These are phyloP conservation scores for Stipa capillata DNA, from an alignment of 176 grass and related monocot genomes.

Conservation along the genomic window DNA sequence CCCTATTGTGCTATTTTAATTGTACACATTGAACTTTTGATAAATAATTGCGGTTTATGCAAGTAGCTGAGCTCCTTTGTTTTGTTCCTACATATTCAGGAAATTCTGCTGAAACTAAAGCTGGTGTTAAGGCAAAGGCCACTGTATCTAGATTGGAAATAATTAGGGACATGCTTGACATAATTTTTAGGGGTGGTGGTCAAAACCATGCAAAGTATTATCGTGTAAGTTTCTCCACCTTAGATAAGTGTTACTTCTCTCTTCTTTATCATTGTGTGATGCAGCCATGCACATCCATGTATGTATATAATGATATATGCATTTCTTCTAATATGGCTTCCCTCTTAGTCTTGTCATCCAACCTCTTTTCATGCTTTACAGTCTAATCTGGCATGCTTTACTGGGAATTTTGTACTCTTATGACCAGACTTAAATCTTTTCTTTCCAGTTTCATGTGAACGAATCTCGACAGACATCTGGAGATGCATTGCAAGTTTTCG, in stretches of 20 bases:
- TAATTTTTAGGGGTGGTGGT: constrained; percentile 86
- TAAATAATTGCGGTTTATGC: constrained; percentile 1
- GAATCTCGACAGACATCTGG: constrained; percentile 63
- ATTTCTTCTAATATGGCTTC: constrained; percentile 10
- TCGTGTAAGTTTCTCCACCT: constrained; percentile 57
- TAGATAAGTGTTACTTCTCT: too few relatives aligned
- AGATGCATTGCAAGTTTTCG: constrained; percentile 62
- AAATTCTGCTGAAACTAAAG: constrained; percentile 46
- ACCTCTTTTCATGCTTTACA: constrained; percentile 7
- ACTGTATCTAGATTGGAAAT: constrained; percentile 77
- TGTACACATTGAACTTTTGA: not conserved
- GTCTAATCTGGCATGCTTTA: constrained; percentile 7
- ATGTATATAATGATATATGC: constrained; percentile 6
- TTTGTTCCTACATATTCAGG: constrained; percentile 40
- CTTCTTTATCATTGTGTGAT: constrained; percentile 3
- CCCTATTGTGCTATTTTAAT: constrained; percentile 11
- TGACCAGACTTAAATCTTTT: not conserved
- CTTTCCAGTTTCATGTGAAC: constrained; percentile 91
- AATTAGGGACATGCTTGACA: constrained; percentile 76
- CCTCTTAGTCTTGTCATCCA: constrained; percentile 13
- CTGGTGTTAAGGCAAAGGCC: constrained; percentile 47
- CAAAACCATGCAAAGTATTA: constrained; percentile 89
- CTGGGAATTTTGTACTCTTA: constrained; percentile 14
- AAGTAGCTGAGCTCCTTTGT: constrained; percentile 16
- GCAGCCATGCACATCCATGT: not conserved